phyloP scores from a whole-genome alignment of 305 asterid genomes.

The Fraxinus baroniana region DNA sequence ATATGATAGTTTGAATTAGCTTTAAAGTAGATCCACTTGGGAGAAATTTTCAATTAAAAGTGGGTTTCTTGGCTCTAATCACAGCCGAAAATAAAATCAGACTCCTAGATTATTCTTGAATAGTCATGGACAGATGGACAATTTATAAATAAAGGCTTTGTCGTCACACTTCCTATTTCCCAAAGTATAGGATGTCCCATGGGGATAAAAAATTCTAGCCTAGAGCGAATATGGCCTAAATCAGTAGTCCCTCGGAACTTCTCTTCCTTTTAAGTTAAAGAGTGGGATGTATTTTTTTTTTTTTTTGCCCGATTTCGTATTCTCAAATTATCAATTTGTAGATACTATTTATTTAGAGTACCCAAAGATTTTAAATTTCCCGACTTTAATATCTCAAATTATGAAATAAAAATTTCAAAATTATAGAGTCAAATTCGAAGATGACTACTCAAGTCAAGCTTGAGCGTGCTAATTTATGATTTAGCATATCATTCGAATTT shows the following conservation, averaged over 20 bases:
- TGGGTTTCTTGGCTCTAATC: conserved; percentile 1
- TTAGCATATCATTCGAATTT: not conserved
- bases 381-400: not conserved
- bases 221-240: conserved; percentile 3
- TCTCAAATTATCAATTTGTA: not conserved
- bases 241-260: conserved; percentile 9
- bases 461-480: not conserved
- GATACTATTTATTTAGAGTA: not conserved
- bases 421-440: not conserved
- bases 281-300: not conserved
- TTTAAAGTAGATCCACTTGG: not conserved
- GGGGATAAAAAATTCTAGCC: not conserved
- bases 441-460: not conserved
- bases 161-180: conserved; percentile 27
- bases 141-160: not conserved
- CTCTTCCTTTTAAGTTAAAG: not conserved
- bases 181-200: conserved; percentile 21
- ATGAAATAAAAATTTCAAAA: not conserved
- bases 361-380: not conserved
- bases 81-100: conserved; percentile 8
- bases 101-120: not conserved
- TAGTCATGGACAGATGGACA: conserved; percentile 26
- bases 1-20: not conserved
- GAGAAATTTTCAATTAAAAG: not conserved
- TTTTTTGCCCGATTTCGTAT: too few species aligned